Conservation (phyloP, 1,284 basidiomycete species). For the Sanghuangporus sanghuang region DNA sequence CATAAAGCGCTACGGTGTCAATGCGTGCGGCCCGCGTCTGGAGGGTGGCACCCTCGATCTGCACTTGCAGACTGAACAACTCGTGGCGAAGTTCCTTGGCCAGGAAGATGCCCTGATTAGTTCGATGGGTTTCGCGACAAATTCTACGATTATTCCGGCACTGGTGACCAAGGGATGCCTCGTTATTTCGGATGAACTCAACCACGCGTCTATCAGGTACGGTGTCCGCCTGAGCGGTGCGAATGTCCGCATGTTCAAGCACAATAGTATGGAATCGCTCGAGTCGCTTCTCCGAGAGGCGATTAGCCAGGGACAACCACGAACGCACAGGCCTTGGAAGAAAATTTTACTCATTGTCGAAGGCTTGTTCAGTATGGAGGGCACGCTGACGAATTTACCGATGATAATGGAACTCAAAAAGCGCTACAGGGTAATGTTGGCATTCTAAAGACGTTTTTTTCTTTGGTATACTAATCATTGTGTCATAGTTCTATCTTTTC, state of each 20-base stretch:
- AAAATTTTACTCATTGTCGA: conserved; percentile 96
- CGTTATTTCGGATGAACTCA: conserved; percentile 96
- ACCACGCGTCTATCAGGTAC: conserved; percentile 94
- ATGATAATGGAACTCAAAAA: conserved; percentile 84
- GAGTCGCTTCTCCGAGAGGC: conserved; percentile 84
- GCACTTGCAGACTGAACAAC: conserved; percentile 77
- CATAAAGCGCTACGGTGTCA: conserved; percentile 77
- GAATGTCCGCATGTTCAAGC: conserved; percentile 91
- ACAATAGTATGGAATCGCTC: conserved; percentile 88
- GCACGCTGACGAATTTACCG: conserved; percentile 86
- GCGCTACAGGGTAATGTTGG: conserved; percentile 80
- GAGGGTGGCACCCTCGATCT: conserved; percentile 85
- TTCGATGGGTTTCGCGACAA: conserved; percentile 98
- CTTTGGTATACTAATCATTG: neutral
- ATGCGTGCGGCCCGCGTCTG: conserved; percentile 72
- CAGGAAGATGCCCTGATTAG: conserved; percentile 86
- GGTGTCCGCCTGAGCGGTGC: conserved; percentile 90
- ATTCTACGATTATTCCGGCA: conserved; percentile 93
- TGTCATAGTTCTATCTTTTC: conserved; percentile 84
- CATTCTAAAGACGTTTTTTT: neutral
- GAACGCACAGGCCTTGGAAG: conserved; percentile 98
- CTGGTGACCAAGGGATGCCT: conserved; percentile 89
- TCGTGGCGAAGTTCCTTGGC: conserved; percentile 89
- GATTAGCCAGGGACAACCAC: conserved; percentile 95
- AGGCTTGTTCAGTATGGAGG: conserved; percentile 98